These are phyloP conservation scores for Wickerhamomyces pijperi DNA, from an alignment of 805 yeast species.

Conservation along the genomic window DNA sequence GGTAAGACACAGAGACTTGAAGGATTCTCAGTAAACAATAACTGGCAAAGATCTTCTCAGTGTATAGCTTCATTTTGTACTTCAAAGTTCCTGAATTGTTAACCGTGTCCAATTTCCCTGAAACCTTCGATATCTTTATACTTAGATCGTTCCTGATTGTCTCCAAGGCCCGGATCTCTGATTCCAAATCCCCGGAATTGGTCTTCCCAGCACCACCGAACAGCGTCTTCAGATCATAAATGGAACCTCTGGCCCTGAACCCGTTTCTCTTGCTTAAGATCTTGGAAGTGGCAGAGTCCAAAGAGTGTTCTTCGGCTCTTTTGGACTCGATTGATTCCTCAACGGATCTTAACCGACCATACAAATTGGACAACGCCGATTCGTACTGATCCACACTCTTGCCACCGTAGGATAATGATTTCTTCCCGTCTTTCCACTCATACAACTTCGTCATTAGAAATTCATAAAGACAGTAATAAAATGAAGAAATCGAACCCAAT, in stretches of 20 bases:
- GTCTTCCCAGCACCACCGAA: background rate
- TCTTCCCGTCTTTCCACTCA: background rate
- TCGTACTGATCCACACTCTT: background rate
- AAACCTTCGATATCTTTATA: slow-evolving; percentile 7
- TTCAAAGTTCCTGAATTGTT: background rate
- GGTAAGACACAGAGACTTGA: slow-evolving; percentile 19
- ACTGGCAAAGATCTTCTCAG: slow-evolving; percentile 14
- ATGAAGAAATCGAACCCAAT: slow-evolving; percentile 18
- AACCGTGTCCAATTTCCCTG: background rate
- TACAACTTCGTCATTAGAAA: background rate
- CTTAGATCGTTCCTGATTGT: slow-evolving; percentile 16
- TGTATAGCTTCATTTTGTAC: background rate
- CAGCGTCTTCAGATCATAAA: slow-evolving; percentile 9
- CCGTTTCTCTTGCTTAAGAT: slow-evolving; percentile 11
- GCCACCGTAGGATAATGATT: background rate
- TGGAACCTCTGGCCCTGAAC: slow-evolving; percentile 13
- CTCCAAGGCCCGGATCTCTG: slow-evolving; percentile 13
- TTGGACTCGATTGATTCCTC: slow-evolving; percentile 12
- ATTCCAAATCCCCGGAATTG: slow-evolving; percentile 2
- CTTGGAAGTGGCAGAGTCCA: background rate
- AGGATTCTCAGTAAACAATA: slow-evolving; percentile 26
- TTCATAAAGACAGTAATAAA: slow-evolving; percentile 13
- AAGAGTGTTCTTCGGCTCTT: slow-evolving; percentile 6
- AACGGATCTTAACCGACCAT: slow-evolving; percentile 2
- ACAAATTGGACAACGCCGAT: background rate